Evolutionary conservation across 2,329 filamentous ascomycete species (phyloP).

Genomic region (Aspergillus vadensis): DNA sequence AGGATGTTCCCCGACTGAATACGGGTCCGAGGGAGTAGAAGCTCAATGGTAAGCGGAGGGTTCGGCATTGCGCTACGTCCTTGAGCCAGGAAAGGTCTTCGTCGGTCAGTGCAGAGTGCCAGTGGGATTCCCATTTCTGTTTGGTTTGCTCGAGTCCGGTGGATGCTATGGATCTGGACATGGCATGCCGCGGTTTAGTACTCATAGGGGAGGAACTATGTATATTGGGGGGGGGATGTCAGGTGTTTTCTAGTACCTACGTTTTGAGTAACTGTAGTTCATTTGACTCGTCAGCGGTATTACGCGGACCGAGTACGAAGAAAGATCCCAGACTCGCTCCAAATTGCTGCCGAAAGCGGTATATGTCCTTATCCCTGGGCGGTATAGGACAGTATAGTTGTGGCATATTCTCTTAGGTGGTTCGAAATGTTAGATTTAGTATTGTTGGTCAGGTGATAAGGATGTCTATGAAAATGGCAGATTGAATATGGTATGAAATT

Average conservation of each 20-base stretch:
- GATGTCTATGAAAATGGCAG: not conserved
- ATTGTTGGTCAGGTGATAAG: not conserved
- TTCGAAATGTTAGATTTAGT: not conserved
- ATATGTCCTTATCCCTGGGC: conserved; percentile 27
- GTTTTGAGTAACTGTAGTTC: conserved; percentile 57
- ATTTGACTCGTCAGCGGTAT: conserved; percentile 43
- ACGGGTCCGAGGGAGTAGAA: conserved; percentile 58
- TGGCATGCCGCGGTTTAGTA: not conserved
- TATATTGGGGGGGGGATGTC: too few species aligned
- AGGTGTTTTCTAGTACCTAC: conserved; percentile 16
- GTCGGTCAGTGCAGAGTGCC: conserved; percentile 54
- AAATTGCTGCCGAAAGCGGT: conserved; percentile 62
- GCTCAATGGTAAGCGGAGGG: conserved; percentile 62
- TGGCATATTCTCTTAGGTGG: not conserved
- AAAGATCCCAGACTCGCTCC: conserved; percentile 61
- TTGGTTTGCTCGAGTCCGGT: conserved; percentile 53
- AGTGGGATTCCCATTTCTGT: conserved; percentile 56
- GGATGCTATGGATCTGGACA: conserved; percentile 43
- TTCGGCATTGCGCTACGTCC: conserved; percentile 56
- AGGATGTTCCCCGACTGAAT: conserved; percentile 56
- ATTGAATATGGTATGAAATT: not conserved
- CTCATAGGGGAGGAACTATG: too few species aligned
- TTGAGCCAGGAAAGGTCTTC: conserved; percentile 57
- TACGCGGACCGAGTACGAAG: conserved; percentile 61
- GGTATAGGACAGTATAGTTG: conserved; percentile 9